phyloP scores from a whole-genome alignment of 352 stramenopile species.

The Phytophthora kernoviae region DNA sequence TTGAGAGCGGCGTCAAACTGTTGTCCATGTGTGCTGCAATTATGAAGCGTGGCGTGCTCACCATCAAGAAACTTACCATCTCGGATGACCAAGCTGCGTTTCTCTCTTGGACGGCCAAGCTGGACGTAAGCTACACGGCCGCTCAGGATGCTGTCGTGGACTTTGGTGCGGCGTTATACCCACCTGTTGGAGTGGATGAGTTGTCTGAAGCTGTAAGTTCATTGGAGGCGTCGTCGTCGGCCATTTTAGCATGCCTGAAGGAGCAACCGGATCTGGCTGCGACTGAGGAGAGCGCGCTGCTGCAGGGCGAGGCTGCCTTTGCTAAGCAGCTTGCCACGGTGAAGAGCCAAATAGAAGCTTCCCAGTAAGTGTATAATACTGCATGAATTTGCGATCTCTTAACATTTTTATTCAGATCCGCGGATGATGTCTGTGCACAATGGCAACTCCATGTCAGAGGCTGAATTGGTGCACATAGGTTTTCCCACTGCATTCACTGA shows the following conservation, averaged over 20 bases:
- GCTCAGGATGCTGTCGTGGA: conserved; percentile 79
- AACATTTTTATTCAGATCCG: no score
- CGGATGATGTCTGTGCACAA: no score
- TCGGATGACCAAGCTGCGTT: conserved; percentile 62
- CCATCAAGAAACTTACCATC: conserved; percentile 73
- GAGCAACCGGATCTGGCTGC: conserved; percentile 55
- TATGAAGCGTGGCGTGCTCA: conserved; percentile 84
- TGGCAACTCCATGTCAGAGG: no score
- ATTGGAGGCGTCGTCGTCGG: conserved; percentile 37
- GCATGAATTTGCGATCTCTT: no score
- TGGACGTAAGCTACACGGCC: conserved; percentile 67
- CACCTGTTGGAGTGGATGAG: conserved; percentile 71
- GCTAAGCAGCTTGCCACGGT: conserved; percentile 56
- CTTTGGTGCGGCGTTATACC: conserved; percentile 82
- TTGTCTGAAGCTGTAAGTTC: conserved; percentile 41
- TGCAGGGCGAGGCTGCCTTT: conserved; percentile 57
- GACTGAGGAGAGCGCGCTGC: conserved; percentile 40
- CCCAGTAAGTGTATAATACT: conserved; percentile 31
- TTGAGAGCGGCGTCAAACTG: conserved; percentile 74
- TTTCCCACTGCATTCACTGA: no score
- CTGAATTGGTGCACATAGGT: no score
- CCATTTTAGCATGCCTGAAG: conserved; percentile 52
- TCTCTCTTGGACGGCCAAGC: conserved; percentile 67
- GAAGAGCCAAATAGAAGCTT: conserved; percentile 63
- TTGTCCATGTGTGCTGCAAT: conserved; percentile 76